Percentiles rank a stretch among this genome's conserved stretches.
Conservation (phyloP, 2,329 filamentous ascomycete species). For the Phialophora tarda region DNA sequence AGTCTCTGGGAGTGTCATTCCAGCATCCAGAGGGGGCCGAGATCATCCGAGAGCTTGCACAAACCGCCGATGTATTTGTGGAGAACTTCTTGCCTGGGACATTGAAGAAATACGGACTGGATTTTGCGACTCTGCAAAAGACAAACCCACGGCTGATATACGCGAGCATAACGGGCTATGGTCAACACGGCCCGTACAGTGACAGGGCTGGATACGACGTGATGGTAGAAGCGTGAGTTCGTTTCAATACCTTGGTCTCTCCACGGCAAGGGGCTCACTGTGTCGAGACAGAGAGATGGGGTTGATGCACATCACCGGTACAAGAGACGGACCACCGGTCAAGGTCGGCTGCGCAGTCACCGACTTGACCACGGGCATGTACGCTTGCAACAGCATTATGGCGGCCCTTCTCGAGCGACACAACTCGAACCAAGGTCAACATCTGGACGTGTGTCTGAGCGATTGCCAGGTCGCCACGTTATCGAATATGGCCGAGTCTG, state of each 20-base stretch:
- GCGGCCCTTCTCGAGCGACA: conserved; percentile 81
- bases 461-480: conserved; percentile 95
- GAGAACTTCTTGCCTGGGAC: not conserved
- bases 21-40: not conserved
- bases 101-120: not conserved
- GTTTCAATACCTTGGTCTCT: not conserved
- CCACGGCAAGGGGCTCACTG: not conserved
- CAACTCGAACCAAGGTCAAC: conserved; percentile 73
- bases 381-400: conserved; percentile 95
- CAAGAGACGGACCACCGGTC: conserved; percentile 84
- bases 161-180: conserved; percentile 95
- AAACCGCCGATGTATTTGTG: not conserved
- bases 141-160: conserved; percentile 57
- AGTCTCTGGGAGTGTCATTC: not conserved
- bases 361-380: conserved; percentile 91
- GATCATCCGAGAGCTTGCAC: not conserved
- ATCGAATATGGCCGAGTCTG: conserved; percentile 93
- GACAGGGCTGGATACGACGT: conserved; percentile 94
- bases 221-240: conserved; percentile 87
- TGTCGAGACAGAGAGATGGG: not conserved
- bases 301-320: conserved; percentile 38
- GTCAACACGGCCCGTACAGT: conserved; percentile 89
- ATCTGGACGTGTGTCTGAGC: conserved; percentile 87
- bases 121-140: not conserved
- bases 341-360: conserved; percentile 98